Evolutionary conservation across 1,139 yeast genomes (phyloP).

Genomic region (Geotrichum reessii): DNA sequence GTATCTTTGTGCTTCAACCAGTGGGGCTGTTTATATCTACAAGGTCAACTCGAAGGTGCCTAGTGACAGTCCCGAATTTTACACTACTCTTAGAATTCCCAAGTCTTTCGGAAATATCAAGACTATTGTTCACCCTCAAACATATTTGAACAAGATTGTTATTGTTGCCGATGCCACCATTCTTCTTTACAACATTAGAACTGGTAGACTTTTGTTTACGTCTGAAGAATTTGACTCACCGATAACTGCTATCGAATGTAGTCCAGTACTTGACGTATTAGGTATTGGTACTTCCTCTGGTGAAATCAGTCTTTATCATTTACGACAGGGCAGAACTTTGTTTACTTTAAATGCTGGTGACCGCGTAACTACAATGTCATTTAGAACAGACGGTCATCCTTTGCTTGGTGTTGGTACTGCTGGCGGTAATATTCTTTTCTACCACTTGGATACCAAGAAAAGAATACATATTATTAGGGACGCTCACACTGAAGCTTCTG

Average conservation of each 20-base stretch:
- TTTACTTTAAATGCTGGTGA: conserved; percentile 57
- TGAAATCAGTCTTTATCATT: conserved; percentile 56
- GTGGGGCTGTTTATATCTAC: conserved; percentile 56
- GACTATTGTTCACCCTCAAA: conserved; percentile 75
- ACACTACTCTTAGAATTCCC: conserved; percentile 57
- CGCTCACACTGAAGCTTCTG: conserved; percentile 65
- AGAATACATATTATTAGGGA: conserved; percentile 70
- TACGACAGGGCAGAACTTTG: conserved; percentile 54
- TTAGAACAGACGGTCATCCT: conserved; percentile 86
- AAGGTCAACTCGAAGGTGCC: conserved; percentile 45
- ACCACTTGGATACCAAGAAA: conserved; percentile 66
- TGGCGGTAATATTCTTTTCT: conserved; percentile 79
- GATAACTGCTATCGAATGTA: conserved; percentile 59
- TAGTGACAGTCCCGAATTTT: conserved; percentile 34
- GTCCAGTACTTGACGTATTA: conserved; percentile 80
- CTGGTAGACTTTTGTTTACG: conserved; percentile 66
- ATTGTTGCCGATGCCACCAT: conserved; percentile 59
- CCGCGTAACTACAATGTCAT: conserved; percentile 66
- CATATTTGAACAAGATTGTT: conserved; percentile 83
- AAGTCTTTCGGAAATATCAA: conserved; percentile 63
- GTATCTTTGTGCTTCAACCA: conserved; percentile 57
- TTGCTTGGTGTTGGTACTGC: conserved; percentile 77
- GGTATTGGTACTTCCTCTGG: conserved; percentile 78
- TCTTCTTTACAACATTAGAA: conserved; percentile 62
- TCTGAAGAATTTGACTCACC: conserved; percentile 44